Conservation (phyloP, 306 rosid genomes). For the Abrus precatorius region DNA sequence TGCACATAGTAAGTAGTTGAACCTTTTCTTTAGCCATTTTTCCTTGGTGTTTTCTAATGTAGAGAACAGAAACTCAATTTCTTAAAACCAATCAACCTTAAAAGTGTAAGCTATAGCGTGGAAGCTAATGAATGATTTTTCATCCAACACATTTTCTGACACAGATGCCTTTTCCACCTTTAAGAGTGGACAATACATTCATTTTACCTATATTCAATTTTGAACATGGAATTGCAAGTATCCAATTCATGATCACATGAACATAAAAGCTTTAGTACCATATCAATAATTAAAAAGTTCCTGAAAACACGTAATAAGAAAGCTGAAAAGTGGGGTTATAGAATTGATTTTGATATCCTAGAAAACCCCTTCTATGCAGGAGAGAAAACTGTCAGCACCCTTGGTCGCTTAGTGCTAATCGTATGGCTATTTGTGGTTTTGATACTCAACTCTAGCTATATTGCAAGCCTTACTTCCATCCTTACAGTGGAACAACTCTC, state of each 20-base stretch:
- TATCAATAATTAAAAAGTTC: too few species aligned
- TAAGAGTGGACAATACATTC: not conserved
- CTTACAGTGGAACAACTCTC: constrained; percentile 82
- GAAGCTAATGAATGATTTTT: not conserved
- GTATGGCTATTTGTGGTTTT: constrained; percentile 87
- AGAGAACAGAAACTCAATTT: not conserved
- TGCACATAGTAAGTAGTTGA: constrained; percentile 70
- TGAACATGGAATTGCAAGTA: not conserved
- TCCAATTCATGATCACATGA: too few species aligned
- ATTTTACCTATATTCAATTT: not conserved
- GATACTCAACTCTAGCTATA: constrained; percentile 82
- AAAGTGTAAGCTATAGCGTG: not conserved
- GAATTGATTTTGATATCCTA: too few species aligned
- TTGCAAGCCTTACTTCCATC: constrained; percentile 84
- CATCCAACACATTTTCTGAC: not conserved
- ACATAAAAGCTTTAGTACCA: too few species aligned
- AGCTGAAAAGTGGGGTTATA: not conserved
- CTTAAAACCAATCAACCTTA: not conserved
- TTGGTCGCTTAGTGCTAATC: constrained; percentile 76
- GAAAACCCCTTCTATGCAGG: constrained; percentile 51
- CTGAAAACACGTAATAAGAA: not conserved
- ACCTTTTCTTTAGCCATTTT: not conserved
- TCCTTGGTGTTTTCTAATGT: not conserved
- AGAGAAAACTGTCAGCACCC: constrained; percentile 75
- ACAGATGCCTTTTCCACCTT: not conserved